A percentile compares a stretch with the other conserved stretches of the same genome.
phyloP scores from a whole-genome alignment of 2,329 filamentous ascomycete species.

The Dothiorella sarmentorum region DNA sequence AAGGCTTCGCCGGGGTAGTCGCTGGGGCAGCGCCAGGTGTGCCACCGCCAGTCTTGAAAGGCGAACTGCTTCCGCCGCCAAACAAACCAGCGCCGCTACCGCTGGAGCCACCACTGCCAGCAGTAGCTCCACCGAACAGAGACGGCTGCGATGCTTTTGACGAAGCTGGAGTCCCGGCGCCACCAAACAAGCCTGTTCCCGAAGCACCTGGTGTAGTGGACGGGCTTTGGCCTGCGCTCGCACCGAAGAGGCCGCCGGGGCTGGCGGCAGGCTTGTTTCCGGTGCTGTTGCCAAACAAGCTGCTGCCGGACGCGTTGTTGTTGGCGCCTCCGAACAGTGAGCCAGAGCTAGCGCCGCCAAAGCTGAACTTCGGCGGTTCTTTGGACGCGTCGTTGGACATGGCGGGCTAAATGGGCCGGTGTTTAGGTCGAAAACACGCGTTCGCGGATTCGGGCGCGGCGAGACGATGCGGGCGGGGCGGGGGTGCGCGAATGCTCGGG shows the following conservation, averaged over 20 bases:
- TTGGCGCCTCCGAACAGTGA: slow-evolving; percentile 41
- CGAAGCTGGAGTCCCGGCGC: not conserved
- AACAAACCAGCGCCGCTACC: slow-evolving; percentile 3
- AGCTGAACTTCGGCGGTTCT: slow-evolving; percentile 36
- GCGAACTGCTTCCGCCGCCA: slow-evolving; percentile 10
- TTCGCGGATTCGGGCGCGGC: not conserved
- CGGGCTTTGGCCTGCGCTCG: slow-evolving; percentile 19
- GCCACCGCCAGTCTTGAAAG: slow-evolving; percentile 2
- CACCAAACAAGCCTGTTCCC: slow-evolving; percentile 2
- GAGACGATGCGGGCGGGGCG: not conserved
- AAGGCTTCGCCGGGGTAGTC: slow-evolving; percentile 37
- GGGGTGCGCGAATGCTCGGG: not conserved
- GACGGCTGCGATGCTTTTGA: slow-evolving; percentile 25
- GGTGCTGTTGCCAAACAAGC: slow-evolving; percentile 5
- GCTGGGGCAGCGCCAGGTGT: not conserved
- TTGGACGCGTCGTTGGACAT: slow-evolving; percentile 29
- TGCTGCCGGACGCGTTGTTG: slow-evolving; percentile 16
- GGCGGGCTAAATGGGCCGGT: not conserved
- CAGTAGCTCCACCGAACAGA: slow-evolving; percentile 23
- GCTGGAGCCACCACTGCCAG: slow-evolving; percentile 19
- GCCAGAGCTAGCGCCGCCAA: slow-evolving; percentile 34
- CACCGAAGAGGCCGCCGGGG: slow-evolving; percentile 23
- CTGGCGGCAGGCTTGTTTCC: slow-evolving; percentile 11
- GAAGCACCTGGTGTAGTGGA: not conserved
- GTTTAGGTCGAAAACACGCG: not conserved